Percentiles rank a stretch among this genome's conserved stretches.
Evolutionary conservation across 1,284 basidiomycete species (phyloP).

Genomic region (Rhodotorula sp.): DNA sequence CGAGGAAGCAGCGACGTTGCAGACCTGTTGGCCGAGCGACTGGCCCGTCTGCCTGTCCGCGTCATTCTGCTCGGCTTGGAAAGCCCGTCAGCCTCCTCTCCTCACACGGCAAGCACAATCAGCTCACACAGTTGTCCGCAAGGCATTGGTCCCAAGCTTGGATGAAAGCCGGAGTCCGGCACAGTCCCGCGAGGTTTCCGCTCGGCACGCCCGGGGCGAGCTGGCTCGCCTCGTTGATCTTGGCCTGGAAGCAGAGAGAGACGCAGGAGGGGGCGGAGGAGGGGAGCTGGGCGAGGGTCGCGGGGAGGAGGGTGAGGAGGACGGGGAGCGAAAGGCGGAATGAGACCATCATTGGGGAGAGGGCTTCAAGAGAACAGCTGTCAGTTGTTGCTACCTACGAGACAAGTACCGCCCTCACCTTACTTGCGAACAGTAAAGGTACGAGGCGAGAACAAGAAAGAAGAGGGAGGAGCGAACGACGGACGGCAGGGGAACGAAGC

Average conservation of each 20-base stretch:
- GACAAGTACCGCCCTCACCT: no score
- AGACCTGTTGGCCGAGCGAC: conserved; percentile 1
- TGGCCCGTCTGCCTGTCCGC: neutral
- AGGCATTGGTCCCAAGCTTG: conserved; percentile 18
- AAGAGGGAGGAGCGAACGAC: neutral
- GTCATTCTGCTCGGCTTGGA: neutral
- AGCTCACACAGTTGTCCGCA: conserved; percentile 14
- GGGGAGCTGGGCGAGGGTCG: conserved; percentile 5
- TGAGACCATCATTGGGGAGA: neutral
- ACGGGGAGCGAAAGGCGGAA: neutral
- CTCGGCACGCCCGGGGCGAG: conserved; percentile 13
- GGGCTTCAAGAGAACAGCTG: neutral
- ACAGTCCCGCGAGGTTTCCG: conserved; percentile 9
- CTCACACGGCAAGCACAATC: no score
- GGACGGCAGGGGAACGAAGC: neutral
- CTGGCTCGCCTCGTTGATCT: conserved; percentile 13
- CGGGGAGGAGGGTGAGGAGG: neutral
- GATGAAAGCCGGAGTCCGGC: neutral
- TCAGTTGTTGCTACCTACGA: no score
- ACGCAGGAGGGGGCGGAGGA: conserved; percentile 13
- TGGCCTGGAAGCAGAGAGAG: conserved; percentile 14
- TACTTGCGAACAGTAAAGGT: no score
- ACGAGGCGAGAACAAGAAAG: neutral
- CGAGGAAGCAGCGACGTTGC: neutral
- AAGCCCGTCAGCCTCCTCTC: neutral